Conservation (phyloP, 1,284 basidiomycete species). For the Taiwanofungus camphoratus region DNA sequence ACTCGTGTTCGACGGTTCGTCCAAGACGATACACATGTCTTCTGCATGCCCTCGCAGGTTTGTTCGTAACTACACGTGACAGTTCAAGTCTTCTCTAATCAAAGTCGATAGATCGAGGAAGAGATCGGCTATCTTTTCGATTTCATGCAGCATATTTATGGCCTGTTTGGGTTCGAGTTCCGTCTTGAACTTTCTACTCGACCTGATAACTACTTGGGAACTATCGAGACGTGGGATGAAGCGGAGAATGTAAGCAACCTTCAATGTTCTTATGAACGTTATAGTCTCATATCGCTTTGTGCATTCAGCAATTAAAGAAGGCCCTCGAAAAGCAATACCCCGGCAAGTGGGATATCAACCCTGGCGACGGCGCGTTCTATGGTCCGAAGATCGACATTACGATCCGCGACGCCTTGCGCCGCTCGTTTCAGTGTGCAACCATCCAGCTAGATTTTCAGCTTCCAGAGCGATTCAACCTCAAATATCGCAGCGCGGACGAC, state of each 20-base stretch:
- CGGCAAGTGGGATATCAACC: slow-evolving; percentile 91
- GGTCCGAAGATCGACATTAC: slow-evolving; percentile 98
- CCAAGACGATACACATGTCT: slow-evolving; percentile 96
- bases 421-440: slow-evolving; percentile 97
- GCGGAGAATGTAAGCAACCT: slow-evolving; percentile 66
- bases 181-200: slow-evolving; percentile 93
- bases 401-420: slow-evolving; percentile 86
- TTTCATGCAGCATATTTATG: slow-evolving; percentile 93
- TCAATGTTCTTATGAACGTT: neutral
- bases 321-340: slow-evolving; percentile 87
- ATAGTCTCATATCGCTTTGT: slow-evolving; percentile 1
- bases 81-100: neutral
- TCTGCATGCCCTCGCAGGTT: slow-evolving; percentile 93
- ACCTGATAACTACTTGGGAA: slow-evolving; percentile 92
- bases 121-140: slow-evolving; percentile 90
- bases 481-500: slow-evolving; percentile 79
- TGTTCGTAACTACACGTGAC: slow-evolving; percentile 4
- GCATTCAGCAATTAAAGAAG: slow-evolving; percentile 70
- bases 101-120: slow-evolving; percentile 61
- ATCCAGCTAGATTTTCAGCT: slow-evolving; percentile 99
- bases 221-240: slow-evolving; percentile 84
- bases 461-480: slow-evolving; percentile 95
- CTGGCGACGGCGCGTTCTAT: slow-evolving; percentile 97
- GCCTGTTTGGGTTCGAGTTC: slow-evolving; percentile 97
- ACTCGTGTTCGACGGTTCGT: slow-evolving; percentile 94